Percentiles rank a stretch among this genome's conserved stretches.
phyloP scores from a whole-genome alignment of 441 rosid genomes.

The Iberis amara region DNA sequence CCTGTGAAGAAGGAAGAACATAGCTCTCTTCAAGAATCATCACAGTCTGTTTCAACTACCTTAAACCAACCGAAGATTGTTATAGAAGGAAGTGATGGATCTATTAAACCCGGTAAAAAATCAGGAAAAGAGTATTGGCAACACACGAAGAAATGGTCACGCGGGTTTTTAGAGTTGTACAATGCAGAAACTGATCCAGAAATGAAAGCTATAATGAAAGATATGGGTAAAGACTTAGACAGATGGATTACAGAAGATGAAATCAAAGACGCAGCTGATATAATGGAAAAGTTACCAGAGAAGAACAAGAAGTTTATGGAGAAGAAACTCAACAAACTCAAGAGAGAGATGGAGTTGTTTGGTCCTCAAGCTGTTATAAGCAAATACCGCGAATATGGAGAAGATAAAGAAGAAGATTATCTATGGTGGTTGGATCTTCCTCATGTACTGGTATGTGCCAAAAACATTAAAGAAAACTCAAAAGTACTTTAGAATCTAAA shows the following conservation, averaged over 20 bases:
- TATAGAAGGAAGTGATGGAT: conserved; percentile 84
- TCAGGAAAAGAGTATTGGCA: conserved; percentile 86
- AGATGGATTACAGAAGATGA: conserved; percentile 92
- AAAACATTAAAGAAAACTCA: no score
- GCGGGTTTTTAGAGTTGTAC: conserved; percentile 69
- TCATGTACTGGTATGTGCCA: conserved; percentile 56
- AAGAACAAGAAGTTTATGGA: conserved; percentile 64
- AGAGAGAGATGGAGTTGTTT: conserved; percentile 84
- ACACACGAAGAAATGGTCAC: conserved; percentile 93
- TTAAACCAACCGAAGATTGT: conserved; percentile 47
- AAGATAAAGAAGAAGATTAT: conserved; percentile 70
- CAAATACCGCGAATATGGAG: conserved; percentile 80
- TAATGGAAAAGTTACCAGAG: conserved; percentile 54
- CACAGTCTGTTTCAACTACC: conserved; percentile 30
- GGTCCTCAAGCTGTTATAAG: conserved; percentile 91
- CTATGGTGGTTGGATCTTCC: conserved; percentile 98
- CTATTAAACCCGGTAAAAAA: conserved; percentile 69
- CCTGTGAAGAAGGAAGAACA: conserved; percentile 39
- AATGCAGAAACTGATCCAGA: conserved; percentile 83
- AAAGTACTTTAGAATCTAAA: neutral
- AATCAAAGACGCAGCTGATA: conserved; percentile 70
- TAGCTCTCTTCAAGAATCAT: conserved; percentile 35
- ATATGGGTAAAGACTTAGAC: conserved; percentile 85
- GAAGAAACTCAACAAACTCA: conserved; percentile 71
- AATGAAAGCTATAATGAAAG: conserved; percentile 70